These are phyloP conservation scores for Penicillium brasilianum DNA, from an alignment of 2,329 filamentous ascomycete genomes.

Conservation along the genomic window DNA sequence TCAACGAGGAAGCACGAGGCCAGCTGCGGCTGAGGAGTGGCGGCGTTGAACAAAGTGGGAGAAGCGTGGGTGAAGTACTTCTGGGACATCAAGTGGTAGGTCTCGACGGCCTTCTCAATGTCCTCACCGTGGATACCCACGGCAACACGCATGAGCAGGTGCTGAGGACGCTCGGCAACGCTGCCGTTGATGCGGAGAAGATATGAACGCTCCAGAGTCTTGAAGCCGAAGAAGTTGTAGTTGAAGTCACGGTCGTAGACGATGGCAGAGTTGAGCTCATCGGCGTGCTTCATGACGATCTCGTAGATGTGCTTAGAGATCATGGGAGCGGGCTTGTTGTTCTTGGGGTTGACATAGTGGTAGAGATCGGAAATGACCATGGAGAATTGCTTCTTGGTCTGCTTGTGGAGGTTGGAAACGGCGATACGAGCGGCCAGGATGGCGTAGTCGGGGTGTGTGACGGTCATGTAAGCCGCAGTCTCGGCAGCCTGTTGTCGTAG, in stretches of 20 bases:
- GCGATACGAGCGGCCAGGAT: slow-evolving; percentile 98
- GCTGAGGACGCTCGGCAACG: slow-evolving; percentile 95
- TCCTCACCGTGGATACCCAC: slow-evolving; percentile 96
- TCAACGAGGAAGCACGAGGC: slow-evolving; percentile 99
- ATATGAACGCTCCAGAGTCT: slow-evolving; percentile 97
- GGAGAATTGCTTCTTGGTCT: slow-evolving; percentile 99
- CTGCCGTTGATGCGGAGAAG: slow-evolving; percentile 94
- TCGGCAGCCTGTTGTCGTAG: slow-evolving; percentile 77
- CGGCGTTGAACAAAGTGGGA: slow-evolving; percentile 96
- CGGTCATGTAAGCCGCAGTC: slow-evolving; percentile 99
- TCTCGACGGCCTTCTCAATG: slow-evolving; percentile 93
- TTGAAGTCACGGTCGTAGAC: slow-evolving; percentile 99
- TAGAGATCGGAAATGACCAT: slow-evolving; percentile 90
- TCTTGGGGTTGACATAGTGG: slow-evolving; percentile 95
- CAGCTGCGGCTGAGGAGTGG: slow-evolving; percentile 90
- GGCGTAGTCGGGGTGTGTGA: slow-evolving; percentile 98
- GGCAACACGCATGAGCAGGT: slow-evolving; percentile 99
- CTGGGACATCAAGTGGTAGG: slow-evolving; percentile 98
- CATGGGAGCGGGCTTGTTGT: slow-evolving; percentile 83
- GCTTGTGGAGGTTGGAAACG: slow-evolving; percentile 99
- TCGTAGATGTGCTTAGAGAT: slow-evolving; percentile 91
- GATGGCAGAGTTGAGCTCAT: slow-evolving; percentile 97
- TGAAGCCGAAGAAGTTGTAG: slow-evolving; percentile 99
- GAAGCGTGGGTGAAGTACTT: slow-evolving; percentile 99
- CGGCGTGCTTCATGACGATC: slow-evolving; percentile 91